These are phyloP conservation scores for Buddleja alternifolia DNA, from an alignment of 257 asterid species.

Conservation along the genomic window DNA sequence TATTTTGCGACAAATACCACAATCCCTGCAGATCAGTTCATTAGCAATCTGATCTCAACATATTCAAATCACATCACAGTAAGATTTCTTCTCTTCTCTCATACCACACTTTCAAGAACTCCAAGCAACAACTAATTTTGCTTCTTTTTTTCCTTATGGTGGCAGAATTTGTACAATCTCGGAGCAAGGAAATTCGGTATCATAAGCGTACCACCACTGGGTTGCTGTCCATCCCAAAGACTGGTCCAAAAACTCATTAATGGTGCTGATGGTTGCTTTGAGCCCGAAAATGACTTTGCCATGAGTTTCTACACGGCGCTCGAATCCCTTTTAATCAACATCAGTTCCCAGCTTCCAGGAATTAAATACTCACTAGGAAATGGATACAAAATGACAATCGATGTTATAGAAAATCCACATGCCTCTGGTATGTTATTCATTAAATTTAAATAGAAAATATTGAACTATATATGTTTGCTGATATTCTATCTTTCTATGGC, in stretches of 20 bases:
- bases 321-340: constrained; percentile 36
- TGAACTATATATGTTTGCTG: background rate
- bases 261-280: constrained; percentile 57
- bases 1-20: constrained; percentile 48
- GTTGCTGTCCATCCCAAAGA: constrained; percentile 76
- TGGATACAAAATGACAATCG: constrained; percentile 59
- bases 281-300: constrained; percentile 54
- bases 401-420: constrained; percentile 53
- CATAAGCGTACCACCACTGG: constrained; percentile 65
- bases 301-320: constrained; percentile 49
- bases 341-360: constrained; percentile 55
- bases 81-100: constrained; percentile 18
- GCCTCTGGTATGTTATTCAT: constrained; percentile 46
- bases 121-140: background rate
- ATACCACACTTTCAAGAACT: background rate
- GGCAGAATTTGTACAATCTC: constrained; percentile 57
- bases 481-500: background rate
- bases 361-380: constrained; percentile 68
- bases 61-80: constrained; percentile 57
- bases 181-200: constrained; percentile 79
- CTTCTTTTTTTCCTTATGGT: background rate
- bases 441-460: background rate
- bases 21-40: constrained; percentile 34
- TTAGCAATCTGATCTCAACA: constrained; percentile 41
- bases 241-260: constrained; percentile 40